Conservation (phyloP, 495 filamentous ascomycete genomes). For the Penicillium canescens region DNA sequence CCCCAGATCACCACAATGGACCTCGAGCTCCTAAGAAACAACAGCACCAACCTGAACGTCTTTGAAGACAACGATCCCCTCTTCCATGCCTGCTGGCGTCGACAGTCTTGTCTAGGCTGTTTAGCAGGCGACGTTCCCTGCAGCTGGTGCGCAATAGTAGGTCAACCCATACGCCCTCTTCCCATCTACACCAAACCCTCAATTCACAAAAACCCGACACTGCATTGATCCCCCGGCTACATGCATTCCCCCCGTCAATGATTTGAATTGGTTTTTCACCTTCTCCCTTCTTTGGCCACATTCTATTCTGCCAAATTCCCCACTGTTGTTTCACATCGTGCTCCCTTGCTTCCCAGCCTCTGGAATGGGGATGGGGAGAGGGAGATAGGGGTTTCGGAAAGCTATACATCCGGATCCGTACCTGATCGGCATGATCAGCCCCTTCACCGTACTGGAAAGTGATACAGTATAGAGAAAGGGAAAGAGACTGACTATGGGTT, state of each 20-base stretch:
- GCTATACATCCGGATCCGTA: neutral
- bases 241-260: too few relatives aligned
- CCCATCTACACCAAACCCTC: neutral
- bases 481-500: neutral
- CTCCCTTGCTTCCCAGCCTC: slow-evolving; percentile 4
- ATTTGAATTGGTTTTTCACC: neutral
- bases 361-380: neutral
- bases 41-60: slow-evolving; percentile 5
- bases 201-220: too few relatives aligned
- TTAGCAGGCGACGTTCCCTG: slow-evolving; percentile 39
- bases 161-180: slow-evolving; percentile 17
- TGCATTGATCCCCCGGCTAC: too few relatives aligned
- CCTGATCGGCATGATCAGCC: neutral
- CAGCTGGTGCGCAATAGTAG: slow-evolving; percentile 58
- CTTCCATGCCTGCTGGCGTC: slow-evolving; percentile 45
- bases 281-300: neutral
- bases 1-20: neutral
- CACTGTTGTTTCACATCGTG: slow-evolving; percentile 1
- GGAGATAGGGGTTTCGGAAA: neutral
- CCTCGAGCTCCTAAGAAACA: slow-evolving; percentile 3
- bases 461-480: too few relatives aligned
- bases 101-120: slow-evolving; percentile 47
- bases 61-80: slow-evolving; percentile 27
- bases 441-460: neutral
- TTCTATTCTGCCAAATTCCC: neutral